These are phyloP conservation scores for Hyphopichia wangnamkhiaoensis DNA, from an alignment of 1,139 yeast species.

Conservation along the genomic window DNA sequence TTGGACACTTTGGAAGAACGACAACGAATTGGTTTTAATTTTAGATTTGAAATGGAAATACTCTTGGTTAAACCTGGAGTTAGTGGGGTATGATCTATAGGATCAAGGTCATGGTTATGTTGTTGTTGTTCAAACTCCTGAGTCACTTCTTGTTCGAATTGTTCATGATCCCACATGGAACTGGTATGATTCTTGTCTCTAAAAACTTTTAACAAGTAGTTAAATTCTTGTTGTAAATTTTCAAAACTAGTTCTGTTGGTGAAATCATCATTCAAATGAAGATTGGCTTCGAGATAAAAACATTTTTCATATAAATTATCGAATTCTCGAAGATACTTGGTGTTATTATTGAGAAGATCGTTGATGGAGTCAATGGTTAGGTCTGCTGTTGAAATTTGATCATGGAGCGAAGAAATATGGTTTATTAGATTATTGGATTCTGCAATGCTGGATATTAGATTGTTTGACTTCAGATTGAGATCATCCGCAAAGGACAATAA, in stretches of 20 bases:
- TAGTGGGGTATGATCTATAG: slow-evolving; percentile 2
- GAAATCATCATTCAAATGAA: slow-evolving; percentile 30
- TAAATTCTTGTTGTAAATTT: slow-evolving; percentile 49
- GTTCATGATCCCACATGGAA: too few relatives aligned
- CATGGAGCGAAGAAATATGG: slow-evolving; percentile 20
- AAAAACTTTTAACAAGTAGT: slow-evolving; percentile 25
- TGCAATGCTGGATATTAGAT: slow-evolving; percentile 20
- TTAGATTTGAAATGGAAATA: slow-evolving; percentile 39
- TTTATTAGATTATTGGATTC: slow-evolving; percentile 24
- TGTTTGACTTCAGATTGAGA: slow-evolving; percentile 28
- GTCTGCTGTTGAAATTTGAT: slow-evolving; percentile 29
- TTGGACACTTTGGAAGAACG: slow-evolving; percentile 33
- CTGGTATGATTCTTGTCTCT: slow-evolving; percentile 3
- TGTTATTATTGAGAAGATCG: slow-evolving; percentile 24
- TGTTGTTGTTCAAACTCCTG: slow-evolving; percentile 1
- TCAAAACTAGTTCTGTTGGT: slow-evolving; percentile 52
- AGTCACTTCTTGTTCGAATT: background rate
- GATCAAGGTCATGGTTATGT: slow-evolving; percentile 1
- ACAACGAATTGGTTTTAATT: slow-evolving; percentile 44
- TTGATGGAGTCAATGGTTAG: slow-evolving; percentile 31
- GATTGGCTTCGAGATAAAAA: slow-evolving; percentile 35
- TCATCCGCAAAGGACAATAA: slow-evolving; percentile 32
- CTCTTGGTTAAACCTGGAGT: slow-evolving; percentile 20
- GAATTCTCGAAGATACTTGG: slow-evolving; percentile 24
- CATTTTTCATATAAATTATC: slow-evolving; percentile 34